Base-by-base conservation (phyloP, 2,329 filamentous ascomycete species). In the Fusarium mundagurra region DNA sequence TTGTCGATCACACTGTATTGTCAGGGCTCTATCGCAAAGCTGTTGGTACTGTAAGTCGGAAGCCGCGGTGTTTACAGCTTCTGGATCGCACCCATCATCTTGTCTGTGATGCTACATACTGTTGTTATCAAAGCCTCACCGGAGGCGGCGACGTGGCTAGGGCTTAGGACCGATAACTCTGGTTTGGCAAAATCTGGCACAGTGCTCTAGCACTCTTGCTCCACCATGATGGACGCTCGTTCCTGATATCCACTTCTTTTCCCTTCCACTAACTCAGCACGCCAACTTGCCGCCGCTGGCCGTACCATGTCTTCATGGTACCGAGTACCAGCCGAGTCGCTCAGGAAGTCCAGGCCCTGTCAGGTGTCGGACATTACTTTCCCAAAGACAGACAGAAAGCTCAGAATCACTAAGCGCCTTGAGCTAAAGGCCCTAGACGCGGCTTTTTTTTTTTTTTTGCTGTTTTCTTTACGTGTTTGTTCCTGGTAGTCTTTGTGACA, bases 391-490 rank as follows among this genome's bases (percentile, higher is more conserved):
- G 39, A 34, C 54, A 45, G 31, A 36, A 34, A 50, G 31, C 41
- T 36, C 41, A 48, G 47, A 55, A 59, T 44, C 43, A 67, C 67
- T 61, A 73, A 57, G 66, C 67, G 67, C 67, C 48, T 61, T 65
- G 69, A 69, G 62, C 65, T 66, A 71, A 61, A 73, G 54, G 53
- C 61, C 65, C 72, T 64, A 78, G 55, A 50, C 71, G 76, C 76
- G 74, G 65, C 64, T 67, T 76, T 75, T 74, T 60, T 71, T 61
- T 62, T 67, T 76, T 75, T 74, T 60, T 71, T 61, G 34, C 60
- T 68, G 24, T 69, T 76, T 77, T 77, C 74, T 73, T 78, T 78
- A 77, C 76, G 75, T 78, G 75, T 76, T 50, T 47, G 24, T 51
- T 59, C 29, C 50, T 67, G 41, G 34, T 66, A 55, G 53, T 45